Evolutionary conservation across 495 filamentous ascomycete genomes (phyloP).

Genomic region (Aspergillus nanangensis): DNA sequence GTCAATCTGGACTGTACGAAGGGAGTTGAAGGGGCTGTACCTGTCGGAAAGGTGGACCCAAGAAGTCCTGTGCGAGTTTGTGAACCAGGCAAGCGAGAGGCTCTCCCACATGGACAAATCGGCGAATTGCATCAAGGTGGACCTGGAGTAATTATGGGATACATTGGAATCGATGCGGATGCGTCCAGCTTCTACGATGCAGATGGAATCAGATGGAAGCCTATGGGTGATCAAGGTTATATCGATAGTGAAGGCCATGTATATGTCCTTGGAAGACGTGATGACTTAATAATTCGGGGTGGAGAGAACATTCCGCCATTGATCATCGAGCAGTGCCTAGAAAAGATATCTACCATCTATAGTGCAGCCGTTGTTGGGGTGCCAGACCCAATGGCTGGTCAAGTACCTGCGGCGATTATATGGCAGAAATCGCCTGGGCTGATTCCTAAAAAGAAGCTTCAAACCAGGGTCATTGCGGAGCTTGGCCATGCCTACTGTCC

Average conservation of each 20-base stretch:
- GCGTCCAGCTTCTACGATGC: slow-evolving; percentile 25
- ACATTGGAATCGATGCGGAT: slow-evolving; percentile 18
- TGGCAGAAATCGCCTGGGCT: slow-evolving; percentile 4
- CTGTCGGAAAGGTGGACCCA: neutral
- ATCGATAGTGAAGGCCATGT: slow-evolving; percentile 34
- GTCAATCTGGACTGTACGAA: slow-evolving; percentile 2
- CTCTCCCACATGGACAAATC: slow-evolving; percentile 19
- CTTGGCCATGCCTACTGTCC: slow-evolving; percentile 29
- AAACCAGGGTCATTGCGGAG: slow-evolving; percentile 14
- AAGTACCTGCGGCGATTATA: slow-evolving; percentile 14
- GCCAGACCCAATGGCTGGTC: slow-evolving; percentile 9
- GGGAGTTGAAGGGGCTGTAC: neutral
- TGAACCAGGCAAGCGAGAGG: slow-evolving; percentile 15
- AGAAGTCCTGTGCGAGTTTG: slow-evolving; percentile 28
- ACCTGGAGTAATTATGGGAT: slow-evolving; percentile 21
- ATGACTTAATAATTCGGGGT: slow-evolving; percentile 68
- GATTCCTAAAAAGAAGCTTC: slow-evolving; percentile 11
- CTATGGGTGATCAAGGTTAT: slow-evolving; percentile 18
- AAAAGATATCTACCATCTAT: neutral
- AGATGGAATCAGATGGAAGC: slow-evolving; percentile 16
- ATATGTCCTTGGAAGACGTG: slow-evolving; percentile 58
- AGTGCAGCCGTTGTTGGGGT: slow-evolving; percentile 5
- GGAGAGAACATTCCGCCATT: slow-evolving; percentile 21
- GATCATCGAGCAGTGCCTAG: slow-evolving; percentile 14
- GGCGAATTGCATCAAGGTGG: slow-evolving; percentile 42